Percentiles rank a stretch among this genome's conserved stretches.
Evolutionary conservation across 2,329 filamentous ascomycete species (phyloP).

Genomic region (Stagonosporopsis cucurbitacearum): DNA sequence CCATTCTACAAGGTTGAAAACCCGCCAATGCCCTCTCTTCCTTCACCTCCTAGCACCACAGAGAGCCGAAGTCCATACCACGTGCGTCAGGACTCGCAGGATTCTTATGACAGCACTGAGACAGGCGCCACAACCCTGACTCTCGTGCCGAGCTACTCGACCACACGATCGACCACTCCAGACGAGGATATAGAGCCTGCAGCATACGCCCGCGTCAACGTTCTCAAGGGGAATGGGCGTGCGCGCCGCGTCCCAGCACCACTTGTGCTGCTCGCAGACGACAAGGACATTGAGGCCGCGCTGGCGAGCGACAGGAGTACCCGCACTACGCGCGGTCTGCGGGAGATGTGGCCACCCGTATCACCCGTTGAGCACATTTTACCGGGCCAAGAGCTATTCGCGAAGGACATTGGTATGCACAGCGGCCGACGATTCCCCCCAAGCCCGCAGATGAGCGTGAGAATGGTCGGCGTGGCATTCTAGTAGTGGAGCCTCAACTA

Average conservation of each 20-base stretch:
- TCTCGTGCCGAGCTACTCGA: constrained; percentile 27
- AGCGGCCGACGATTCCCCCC: constrained; percentile 18
- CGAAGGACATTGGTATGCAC: constrained; percentile 24
- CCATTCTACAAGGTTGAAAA: constrained; percentile 43
- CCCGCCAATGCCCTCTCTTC: constrained; percentile 8
- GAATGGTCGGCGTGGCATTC: constrained; percentile 46
- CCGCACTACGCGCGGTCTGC: constrained; percentile 22
- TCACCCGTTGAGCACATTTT: constrained; percentile 38
- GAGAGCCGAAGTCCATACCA: constrained; percentile 32
- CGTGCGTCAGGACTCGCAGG: constrained; percentile 40
- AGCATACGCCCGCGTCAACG: constrained; percentile 19
- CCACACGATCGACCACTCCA: constrained; percentile 9
- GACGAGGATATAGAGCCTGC: constrained; percentile 10
- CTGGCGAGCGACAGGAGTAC: constrained; percentile 20
- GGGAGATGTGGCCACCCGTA: constrained; percentile 36
- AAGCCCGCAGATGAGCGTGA: constrained; percentile 29
- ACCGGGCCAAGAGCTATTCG: constrained; percentile 42
- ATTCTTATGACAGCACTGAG: constrained; percentile 34
- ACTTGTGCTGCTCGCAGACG: constrained; percentile 23
- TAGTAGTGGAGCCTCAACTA: constrained; percentile 23
- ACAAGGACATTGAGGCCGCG: constrained; percentile 34
- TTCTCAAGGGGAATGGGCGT: constrained; percentile 34
- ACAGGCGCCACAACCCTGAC: constrained; percentile 43
- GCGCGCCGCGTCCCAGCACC: constrained; percentile 38
- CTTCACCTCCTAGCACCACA: constrained; percentile 29